Base-by-base conservation (phyloP, 108 stramenopile species). In the Nitzschia sp. region DNA sequence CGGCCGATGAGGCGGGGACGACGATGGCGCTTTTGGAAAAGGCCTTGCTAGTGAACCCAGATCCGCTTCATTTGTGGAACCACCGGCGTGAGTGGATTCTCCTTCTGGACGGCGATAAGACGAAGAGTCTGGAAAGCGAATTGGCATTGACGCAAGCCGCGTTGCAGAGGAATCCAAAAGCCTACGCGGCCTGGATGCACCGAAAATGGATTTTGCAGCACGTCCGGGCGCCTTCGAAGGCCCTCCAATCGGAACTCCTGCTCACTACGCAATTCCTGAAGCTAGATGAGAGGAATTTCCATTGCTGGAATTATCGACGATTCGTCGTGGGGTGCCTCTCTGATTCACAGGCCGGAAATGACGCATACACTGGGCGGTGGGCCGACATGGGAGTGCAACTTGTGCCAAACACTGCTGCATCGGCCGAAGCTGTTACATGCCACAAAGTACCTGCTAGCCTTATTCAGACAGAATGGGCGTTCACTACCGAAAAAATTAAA, bases 251-350 rank as follows among this genome's bases (percentile, higher is more conserved):
- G 8, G 98, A 98, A 62, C 66, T 98, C 21, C 75, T 51, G 21
- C 80, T 98, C 17, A 97, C 96, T 71, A 71, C 68, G 23, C 66
- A 82, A 47, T 93, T 99, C 49, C 72, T 99, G 34, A 59, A 72
- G 27, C 54, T 84, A 13, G 99, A 99, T 73, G 95, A 97, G 69
- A 82, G 99, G 21, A 99, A 99, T 64, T 99, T 99, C 72, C 99
- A 99, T 71, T 98, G 98, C 70, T 98, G 97, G 95, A 98, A 98
- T 66, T 98, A 97, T 76, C 95, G 99, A 23, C 80, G 97, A 38
- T 96, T 88, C 68, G 71, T 95, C 2, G 90, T 95, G 6, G 74
- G 47, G 19, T 65, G 64, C 32, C 0, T 75, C 18, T 31, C 59
- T 57, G 18, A 54, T 59, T 24, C 24, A 13, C 27, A 27, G 9